These are phyloP conservation scores for Thecaphora thlaspeos DNA, from an alignment of 1,284 basidiomycete genomes.

Conservation along the genomic window DNA sequence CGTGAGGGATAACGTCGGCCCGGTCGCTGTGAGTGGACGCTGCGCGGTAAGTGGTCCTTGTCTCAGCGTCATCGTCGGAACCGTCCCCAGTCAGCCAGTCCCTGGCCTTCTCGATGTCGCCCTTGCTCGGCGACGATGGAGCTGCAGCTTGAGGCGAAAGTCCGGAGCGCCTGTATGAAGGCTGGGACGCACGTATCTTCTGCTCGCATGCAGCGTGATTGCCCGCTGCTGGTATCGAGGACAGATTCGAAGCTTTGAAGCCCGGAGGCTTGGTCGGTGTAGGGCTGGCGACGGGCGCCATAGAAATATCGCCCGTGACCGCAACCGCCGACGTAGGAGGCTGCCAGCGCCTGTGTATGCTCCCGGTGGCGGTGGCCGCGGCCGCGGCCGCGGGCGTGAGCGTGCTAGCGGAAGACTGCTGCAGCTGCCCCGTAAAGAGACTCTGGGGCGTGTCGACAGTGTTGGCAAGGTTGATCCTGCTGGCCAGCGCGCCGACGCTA, in stretches of 20 bases:
- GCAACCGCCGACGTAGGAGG: constrained; percentile 10
- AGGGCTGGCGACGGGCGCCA: neutral
- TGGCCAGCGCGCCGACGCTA: constrained; percentile 36
- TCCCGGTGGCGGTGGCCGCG: constrained; percentile 11
- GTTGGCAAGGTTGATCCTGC: constrained; percentile 26
- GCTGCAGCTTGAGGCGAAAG: no score
- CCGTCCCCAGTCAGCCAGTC: constrained; percentile 35
- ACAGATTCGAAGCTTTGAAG: neutral
- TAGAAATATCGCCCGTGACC: neutral
- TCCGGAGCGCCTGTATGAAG: no score
- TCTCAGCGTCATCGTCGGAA: constrained; percentile 9
- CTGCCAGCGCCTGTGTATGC: constrained; percentile 20
- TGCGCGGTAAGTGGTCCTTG: no score
- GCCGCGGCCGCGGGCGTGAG: no score
- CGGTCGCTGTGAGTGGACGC: no score
- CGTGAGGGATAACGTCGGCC: no score
- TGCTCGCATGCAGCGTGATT: no score
- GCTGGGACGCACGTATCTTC: no score
- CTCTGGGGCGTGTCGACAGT: constrained; percentile 11
- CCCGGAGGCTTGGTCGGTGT: neutral
- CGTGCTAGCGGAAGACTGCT: no score
- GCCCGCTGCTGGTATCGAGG: neutral
- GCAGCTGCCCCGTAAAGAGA: no score
- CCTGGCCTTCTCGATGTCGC: constrained; percentile 5
- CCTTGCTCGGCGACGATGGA: no score